Percentiles rank a stretch among this genome's conserved stretches.
Conservation (phyloP, 2,329 filamentous ascomycete species). For the Aspergillus sp. region DNA sequence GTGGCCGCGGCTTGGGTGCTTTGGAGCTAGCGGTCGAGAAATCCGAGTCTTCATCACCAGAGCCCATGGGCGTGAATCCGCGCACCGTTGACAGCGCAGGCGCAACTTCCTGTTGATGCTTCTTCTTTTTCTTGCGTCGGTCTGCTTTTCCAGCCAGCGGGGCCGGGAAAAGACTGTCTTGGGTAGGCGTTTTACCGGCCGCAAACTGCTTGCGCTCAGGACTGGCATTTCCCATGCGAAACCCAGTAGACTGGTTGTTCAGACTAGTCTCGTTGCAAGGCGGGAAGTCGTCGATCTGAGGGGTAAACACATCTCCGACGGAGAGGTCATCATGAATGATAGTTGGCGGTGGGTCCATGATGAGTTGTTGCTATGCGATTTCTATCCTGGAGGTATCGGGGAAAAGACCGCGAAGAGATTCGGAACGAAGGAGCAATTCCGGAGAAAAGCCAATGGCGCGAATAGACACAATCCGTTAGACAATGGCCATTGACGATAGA, state of each 20-base stretch:
- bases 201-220: slow-evolving; percentile 16
- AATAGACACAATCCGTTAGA: no score
- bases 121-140: slow-evolving; percentile 38
- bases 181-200: slow-evolving; percentile 10
- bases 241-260: slow-evolving; percentile 16
- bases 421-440: no score
- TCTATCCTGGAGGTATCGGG: no score
- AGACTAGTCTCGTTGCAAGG: slow-evolving; percentile 15
- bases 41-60: slow-evolving; percentile 44
- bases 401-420: no score
- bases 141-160: slow-evolving; percentile 21
- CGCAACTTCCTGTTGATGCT: slow-evolving; percentile 21
- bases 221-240: slow-evolving; percentile 23
- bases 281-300: slow-evolving; percentile 29
- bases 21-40: slow-evolving; percentile 35
- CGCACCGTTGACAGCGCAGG: slow-evolving; percentile 37
- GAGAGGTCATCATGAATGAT: slow-evolving; percentile 28
- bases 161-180: slow-evolving; percentile 22
- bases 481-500: no score
- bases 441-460: no score
- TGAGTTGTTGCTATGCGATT: not conserved
- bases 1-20: slow-evolving; percentile 25
- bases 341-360: slow-evolving; percentile 18
- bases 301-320: slow-evolving; percentile 35
- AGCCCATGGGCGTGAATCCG: slow-evolving; percentile 40